Conservation (phyloP, 2,329 filamentous ascomycete genomes). For the Scytalidium sp. region DNA sequence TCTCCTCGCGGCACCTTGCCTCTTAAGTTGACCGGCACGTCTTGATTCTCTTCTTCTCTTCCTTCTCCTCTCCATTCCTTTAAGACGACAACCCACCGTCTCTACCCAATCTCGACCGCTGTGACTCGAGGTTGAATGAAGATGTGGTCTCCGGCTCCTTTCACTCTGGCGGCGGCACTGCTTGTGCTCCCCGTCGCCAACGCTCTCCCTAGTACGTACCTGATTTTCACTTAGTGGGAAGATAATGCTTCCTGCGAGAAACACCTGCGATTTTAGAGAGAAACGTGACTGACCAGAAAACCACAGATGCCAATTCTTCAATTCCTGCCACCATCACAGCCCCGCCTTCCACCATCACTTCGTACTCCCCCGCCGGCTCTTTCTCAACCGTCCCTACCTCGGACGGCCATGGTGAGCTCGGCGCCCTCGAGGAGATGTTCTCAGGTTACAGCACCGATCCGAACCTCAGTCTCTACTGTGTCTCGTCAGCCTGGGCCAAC, state of each 20-base stretch:
- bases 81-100: background rate
- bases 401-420: background rate
- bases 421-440: background rate
- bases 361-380: background rate
- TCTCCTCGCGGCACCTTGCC: no score
- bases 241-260: background rate
- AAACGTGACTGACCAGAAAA: background rate
- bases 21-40: no score
- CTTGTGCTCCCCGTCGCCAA: background rate
- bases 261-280: background rate
- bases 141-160: background rate
- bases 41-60: background rate
- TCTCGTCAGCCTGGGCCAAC: background rate
- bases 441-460: background rate
- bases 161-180: background rate
- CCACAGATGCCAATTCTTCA: background rate
- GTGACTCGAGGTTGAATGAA: no score
- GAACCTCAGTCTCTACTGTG: background rate
- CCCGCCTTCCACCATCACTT: background rate
- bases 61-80: background rate
- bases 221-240: background rate
- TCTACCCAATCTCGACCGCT: background rate
- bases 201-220: background rate
- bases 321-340: background rate
- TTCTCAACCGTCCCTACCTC: background rate